Base-by-base conservation (phyloP, 805 yeast species). In the Alloascoidea hylecoeti region DNA sequence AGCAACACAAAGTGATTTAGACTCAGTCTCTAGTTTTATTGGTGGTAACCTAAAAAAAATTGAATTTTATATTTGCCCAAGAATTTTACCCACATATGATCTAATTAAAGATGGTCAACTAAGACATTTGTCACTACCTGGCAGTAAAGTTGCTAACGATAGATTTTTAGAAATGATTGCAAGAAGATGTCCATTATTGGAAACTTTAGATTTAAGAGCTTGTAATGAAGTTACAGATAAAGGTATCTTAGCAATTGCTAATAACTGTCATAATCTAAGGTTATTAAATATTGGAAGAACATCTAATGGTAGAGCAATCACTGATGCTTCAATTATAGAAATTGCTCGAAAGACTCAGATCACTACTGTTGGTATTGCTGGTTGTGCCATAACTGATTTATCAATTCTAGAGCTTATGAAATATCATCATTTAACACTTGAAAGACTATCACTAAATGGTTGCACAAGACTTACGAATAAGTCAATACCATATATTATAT, bases 11-110 rank as follows among this genome's bases (percentile, higher is more conserved):
- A 44, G 52, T 9, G 68, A 76, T 16, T 46, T 83, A 17, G 76
- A 76, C 16, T 35, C 48, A n/a, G 48, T 77, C 5, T 57, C 70
- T 2, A 39, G 47, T 3, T 44, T 66, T 3, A 53, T 68, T 18
- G 72, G 75, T 30, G 61, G 67, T 2, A 58, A 64, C 34, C 52
- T 85, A 34, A 63, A 66, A 45, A 74, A 81, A 80, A 60, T 86
- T 18, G 95, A 86, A 53, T 64, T 85, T 47, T 84, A 80, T 57
- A 79, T 88, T 49, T 85, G 95, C 51, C 89, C 95, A 4, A 66
- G 64, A 35, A 51, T 82, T 18, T 49, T 67, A 4, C 95, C 95
- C 3, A 59, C 75, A 0, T 44, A 58, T 4, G 42, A 52, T 2
- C 61, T 78, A 51, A 58, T 76, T 35, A 44, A 60, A 2, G 65